These are phyloP conservation scores for Aspergillus bombycis DNA, from an alignment of 2,329 filamentous ascomycete species.

Conservation along the genomic window DNA sequence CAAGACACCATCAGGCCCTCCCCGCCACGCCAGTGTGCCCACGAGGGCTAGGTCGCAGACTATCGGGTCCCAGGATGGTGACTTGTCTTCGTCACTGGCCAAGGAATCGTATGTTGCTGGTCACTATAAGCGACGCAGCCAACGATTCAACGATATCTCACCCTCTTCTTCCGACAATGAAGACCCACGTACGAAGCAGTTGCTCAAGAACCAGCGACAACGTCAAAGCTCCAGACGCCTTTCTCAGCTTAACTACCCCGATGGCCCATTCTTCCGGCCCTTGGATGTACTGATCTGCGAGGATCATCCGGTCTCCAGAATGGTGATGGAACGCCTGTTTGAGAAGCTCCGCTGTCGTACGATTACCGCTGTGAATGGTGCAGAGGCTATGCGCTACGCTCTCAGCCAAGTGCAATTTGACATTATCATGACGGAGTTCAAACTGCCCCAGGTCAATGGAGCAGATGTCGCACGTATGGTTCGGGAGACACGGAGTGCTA, in stretches of 20 bases:
- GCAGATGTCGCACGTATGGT: constrained; percentile 98
- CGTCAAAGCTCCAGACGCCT: constrained; percentile 94
- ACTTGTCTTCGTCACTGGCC: constrained; percentile 66
- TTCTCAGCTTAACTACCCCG: constrained; percentile 85
- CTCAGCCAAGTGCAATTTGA: constrained; percentile 98
- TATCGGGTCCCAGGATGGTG: constrained; percentile 90
- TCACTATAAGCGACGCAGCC: constrained; percentile 88
- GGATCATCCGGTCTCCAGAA: constrained; percentile 91
- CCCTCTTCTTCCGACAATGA: constrained; percentile 98
- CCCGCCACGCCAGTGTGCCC: constrained; percentile 64
- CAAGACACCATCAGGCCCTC: constrained; percentile 62
- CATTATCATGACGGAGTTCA: constrained; percentile 97
- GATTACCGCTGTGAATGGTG: constrained; percentile 85
- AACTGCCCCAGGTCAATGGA: constrained; percentile 90
- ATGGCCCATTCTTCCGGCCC: constrained; percentile 84
- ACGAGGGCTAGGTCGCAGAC: constrained; percentile 84
- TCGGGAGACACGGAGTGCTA: constrained; percentile 92
- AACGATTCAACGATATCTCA: constrained; percentile 86
- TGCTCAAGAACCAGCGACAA: constrained; percentile 88
- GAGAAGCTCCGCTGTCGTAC: constrained; percentile 95
- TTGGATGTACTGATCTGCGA: constrained; percentile 95
- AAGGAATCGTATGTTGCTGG: constrained; percentile 63
- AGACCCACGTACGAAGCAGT: constrained; percentile 84
- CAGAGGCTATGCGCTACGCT: constrained; percentile 89
- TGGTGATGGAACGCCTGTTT: constrained; percentile 98